Percentiles rank a stretch among this genome's conserved stretches.
phyloP scores from a whole-genome alignment of 257 asterid genomes.

The Solanum chiquidenum region DNA sequence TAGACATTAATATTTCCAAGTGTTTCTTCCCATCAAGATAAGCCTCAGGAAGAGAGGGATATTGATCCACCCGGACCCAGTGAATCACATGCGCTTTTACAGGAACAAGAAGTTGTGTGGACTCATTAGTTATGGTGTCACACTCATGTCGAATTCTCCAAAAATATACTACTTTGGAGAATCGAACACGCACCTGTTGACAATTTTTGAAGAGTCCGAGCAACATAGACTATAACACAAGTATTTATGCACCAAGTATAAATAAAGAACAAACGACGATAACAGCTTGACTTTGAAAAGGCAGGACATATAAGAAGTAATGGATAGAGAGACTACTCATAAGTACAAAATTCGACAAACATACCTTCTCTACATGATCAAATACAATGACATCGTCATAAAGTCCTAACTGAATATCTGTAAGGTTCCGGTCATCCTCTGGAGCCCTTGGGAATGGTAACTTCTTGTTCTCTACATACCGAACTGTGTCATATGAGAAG shows the following conservation, averaged over 20 bases:
- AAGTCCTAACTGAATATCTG: constrained; percentile 87
- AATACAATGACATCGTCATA: constrained; percentile 77
- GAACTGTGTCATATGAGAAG: constrained; percentile 89
- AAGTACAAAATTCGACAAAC: not conserved
- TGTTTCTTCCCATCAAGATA: too few relatives aligned
- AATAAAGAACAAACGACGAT: not conserved
- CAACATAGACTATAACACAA: not conserved
- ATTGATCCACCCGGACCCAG: too few relatives aligned
- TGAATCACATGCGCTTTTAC: too few relatives aligned
- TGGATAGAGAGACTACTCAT: not conserved
- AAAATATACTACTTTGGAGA: too few relatives aligned
- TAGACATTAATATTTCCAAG: too few relatives aligned
- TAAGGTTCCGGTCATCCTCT: constrained; percentile 56
- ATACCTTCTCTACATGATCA: constrained; percentile 24
- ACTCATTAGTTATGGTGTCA: too few relatives aligned
- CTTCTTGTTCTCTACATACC: constrained; percentile 61
- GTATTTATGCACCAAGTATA: not conserved
- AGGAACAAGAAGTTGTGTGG: too few relatives aligned
- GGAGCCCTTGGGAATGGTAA: constrained; percentile 64
- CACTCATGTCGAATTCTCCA: too few relatives aligned
- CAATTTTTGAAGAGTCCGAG: not conserved
- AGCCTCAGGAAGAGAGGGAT: too few relatives aligned
- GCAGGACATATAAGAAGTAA: not conserved
- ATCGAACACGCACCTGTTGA: not conserved
- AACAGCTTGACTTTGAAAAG: not conserved